Evolutionary conservation across 352 stramenopile species (phyloP).

Genomic region (Pythium dissimile): DNA sequence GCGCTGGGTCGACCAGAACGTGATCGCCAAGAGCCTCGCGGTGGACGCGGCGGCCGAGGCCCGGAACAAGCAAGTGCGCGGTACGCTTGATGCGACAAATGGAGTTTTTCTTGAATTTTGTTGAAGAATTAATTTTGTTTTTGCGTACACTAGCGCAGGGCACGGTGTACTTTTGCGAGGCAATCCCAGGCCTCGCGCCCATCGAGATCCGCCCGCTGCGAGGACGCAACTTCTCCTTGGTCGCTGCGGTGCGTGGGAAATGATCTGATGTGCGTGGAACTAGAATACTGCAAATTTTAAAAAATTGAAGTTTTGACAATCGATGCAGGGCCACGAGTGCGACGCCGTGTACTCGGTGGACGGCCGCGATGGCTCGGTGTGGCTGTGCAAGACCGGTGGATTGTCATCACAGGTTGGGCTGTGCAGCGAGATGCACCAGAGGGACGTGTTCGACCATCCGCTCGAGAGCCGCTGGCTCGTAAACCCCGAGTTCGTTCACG

Average conservation of each 20-base stretch:
- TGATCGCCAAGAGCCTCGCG: conserved; percentile 54
- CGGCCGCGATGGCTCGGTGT: conserved; percentile 40
- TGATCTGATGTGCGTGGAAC: too few species aligned
- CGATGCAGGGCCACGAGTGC: conserved; percentile 48
- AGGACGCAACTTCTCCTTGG: conserved; percentile 53
- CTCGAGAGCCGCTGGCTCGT: conserved; percentile 68
- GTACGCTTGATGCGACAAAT: conserved; percentile 11
- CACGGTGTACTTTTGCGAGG: conserved; percentile 65
- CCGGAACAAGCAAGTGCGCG: conserved; percentile 50
- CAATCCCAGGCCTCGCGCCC: conserved; percentile 28
- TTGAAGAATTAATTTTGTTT: neutral
- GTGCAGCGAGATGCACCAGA: conserved; percentile 37
- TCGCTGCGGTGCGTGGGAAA: conserved; percentile 66
- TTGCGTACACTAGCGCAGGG: conserved; percentile 36
- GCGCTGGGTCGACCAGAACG: conserved; percentile 69
- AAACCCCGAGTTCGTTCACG: conserved; percentile 64
- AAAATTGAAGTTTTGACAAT: too few species aligned
- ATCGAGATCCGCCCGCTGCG: conserved; percentile 62
- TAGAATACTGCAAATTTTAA: too few species aligned
- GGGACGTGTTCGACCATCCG: conserved; percentile 41
- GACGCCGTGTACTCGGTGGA: conserved; percentile 76
- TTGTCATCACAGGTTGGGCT: conserved; percentile 63
- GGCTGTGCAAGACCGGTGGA: conserved; percentile 75
- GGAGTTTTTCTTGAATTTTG: neutral
- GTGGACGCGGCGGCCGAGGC: conserved; percentile 49